Evolutionary conservation across 2,329 filamentous ascomycete genomes (phyloP), one percentile per base, ranked within the genome.

Genomic region (Raffaelea deltoideospora): DNA sequence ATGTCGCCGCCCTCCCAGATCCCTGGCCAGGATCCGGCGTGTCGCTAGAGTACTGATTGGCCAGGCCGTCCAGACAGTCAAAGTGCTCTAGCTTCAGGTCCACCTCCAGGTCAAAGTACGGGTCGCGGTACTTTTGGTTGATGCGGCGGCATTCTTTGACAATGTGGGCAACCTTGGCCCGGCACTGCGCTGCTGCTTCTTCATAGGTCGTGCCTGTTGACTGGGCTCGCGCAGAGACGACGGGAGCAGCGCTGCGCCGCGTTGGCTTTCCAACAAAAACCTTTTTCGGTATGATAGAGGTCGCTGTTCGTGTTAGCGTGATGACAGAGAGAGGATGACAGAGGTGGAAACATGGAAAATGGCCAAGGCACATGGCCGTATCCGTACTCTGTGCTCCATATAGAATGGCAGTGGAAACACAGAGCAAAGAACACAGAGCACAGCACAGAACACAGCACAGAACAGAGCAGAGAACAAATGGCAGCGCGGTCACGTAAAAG

Each of bases 41-140:
- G n/a, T n/a, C n/a, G n/a, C n/a, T n/a, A n/a, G n/a, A n/a, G n/a
- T n/a, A n/a, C n/a, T n/a, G n/a, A 21, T 48, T 45, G 21, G 35
- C 34, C 31, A 47, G 39, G 6, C 39, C 22, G 40, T 64, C 54
- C 19, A 71, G 57, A 23, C 65, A 72, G 47, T 73, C 64, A 30
- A 60, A 58, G 6, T 52, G 55, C n/a, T 59, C 57, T 27, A 62
- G 61, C 56, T 83, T 80, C 43, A 86, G 64, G 52, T 87, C 82
- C 27, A 71, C 62, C 50, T 90, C 84, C 35, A 93, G 74, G 52
- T 93, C 80, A 51, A 93, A 93, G 53, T 90, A 76, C n/a, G 77
- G 72, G 50, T 92, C 84, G 14, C 79, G 71, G 52, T 92, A 94
- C 55, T 85, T 88, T 49, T 85, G 79, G 55, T 93, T 93, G 39